These are phyloP conservation scores for Chaetoceros tenuissimus DNA, from an alignment of 108 stramenopile genomes.

Conservation along the genomic window DNA sequence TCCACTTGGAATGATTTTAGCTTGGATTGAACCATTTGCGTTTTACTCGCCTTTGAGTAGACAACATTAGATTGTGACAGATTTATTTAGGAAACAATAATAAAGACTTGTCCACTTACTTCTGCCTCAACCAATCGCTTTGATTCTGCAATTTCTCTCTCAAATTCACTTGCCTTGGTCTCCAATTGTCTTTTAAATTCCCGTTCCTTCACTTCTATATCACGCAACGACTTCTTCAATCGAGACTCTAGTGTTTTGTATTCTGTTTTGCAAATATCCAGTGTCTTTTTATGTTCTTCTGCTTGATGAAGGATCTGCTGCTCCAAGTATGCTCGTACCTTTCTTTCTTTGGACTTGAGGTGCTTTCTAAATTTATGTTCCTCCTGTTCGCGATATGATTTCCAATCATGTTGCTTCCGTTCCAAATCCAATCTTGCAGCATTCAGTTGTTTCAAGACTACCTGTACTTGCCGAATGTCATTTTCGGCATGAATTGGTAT, in stretches of 20 bases:
- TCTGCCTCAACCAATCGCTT: background rate
- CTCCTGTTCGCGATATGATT: background rate
- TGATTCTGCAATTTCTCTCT: background rate
- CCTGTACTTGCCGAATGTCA: no score
- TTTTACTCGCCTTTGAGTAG: background rate
- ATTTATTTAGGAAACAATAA: background rate
- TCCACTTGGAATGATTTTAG: background rate
- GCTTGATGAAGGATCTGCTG: background rate
- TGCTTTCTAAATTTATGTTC: background rate
- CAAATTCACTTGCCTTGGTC: background rate
- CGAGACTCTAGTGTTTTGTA: background rate
- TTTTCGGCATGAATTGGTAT: no score
- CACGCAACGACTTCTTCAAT: background rate
- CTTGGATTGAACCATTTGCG: background rate
- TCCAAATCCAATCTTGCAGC: background rate
- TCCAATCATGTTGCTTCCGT: background rate
- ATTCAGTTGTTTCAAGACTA: background rate
- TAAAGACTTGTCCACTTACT: no score
- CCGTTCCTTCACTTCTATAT: background rate
- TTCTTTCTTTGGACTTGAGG: background rate
- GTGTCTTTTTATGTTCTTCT: background rate
- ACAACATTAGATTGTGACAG: background rate
- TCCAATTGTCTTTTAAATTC: background rate
- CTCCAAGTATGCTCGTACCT: background rate
- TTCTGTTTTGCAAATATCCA: background rate